Base-by-base conservation (phyloP, 441 rosid species). In the Adansonia rubrostipa region DNA sequence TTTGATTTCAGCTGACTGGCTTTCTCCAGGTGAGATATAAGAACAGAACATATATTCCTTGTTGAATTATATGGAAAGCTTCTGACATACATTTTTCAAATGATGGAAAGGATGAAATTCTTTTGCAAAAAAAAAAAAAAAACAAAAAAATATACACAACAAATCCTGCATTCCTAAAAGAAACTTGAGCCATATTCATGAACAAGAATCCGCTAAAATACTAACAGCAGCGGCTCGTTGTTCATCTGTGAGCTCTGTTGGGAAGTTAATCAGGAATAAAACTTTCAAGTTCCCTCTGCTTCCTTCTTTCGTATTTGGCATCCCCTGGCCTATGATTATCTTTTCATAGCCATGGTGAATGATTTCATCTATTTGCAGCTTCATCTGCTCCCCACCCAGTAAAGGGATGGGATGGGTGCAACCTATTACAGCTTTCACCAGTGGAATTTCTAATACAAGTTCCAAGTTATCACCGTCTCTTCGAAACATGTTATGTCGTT, bases 401-500 rank as follows among this genome's bases (percentile, higher is more conserved):
- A 93, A 84, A 73, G 92, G 93, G 74, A 92, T 80, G 0, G 88
- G 77, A 62, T 92, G 78, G 58, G 80, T 86, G 76, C 90, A 90
- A 0, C 96, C 96, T 0, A 93, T 91, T 0, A 93, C 87, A 45
- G 99, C 96, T 82, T 92, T 85, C 2, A 89, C 85, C 0, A 95
- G 81, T 61, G 97, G 90, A 45, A 95, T 88, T 76, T 89, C 92
- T 2, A 92, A 79, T 0, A 22, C 79, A 68, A 93, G 74, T 76
- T 92, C 93, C 45, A 95, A 77, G 73, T 93, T 90, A 65, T 95
- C 96, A 3, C 93, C 97, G 13, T 86, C 88, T 80, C 99, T 86
- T 48, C 70, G 73, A 50, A 91, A 91, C 56, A 89, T 15, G 0
- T 75, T 69, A 45, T 92, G 97, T 47, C 76, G 78, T 83, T 86